Conservation (phyloP, 2,329 filamentous ascomycete species). For the Botrytis squamosa region DNA sequence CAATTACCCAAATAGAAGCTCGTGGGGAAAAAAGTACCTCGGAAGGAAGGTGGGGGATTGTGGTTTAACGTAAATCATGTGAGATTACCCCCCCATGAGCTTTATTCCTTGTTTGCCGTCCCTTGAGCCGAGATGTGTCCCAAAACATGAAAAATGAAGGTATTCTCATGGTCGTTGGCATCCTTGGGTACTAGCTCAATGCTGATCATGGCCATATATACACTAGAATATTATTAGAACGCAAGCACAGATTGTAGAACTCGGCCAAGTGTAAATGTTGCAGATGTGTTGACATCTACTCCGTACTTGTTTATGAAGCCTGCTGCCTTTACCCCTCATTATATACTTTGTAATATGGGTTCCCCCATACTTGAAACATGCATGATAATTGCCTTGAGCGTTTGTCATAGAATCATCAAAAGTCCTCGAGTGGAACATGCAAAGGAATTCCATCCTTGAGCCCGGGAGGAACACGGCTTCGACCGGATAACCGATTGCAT, state of each 20-base stretch:
- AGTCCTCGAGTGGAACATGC: background rate
- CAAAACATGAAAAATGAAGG: constrained; percentile 8
- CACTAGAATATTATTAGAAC: background rate
- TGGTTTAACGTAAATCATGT: background rate
- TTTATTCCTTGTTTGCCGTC: constrained; percentile 3
- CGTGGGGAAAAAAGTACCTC: background rate
- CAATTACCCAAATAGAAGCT: constrained; percentile 1
- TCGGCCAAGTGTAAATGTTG: background rate
- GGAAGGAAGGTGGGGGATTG: background rate
- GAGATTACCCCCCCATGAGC: background rate
- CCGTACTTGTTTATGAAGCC: background rate
- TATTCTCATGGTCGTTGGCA: constrained; percentile 5
- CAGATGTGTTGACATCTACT: background rate
- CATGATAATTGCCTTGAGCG: background rate
- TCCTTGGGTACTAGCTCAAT: background rate
- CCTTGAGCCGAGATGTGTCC: constrained; percentile 1
- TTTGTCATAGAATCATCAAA: constrained; percentile 19
- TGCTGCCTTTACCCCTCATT: constrained; percentile 1
- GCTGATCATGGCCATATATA: background rate
- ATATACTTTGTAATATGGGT: background rate
- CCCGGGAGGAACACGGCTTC: background rate
- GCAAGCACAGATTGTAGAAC: background rate
- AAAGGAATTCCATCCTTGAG: constrained; percentile 5
- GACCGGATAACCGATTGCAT: constrained; percentile 6
- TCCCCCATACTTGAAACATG: constrained; percentile 10